Percentiles rank a stretch among this genome's conserved stretches.
Conservation (phyloP, 2,329 filamentous ascomycete genomes). For the Epichloe aotearoae region DNA sequence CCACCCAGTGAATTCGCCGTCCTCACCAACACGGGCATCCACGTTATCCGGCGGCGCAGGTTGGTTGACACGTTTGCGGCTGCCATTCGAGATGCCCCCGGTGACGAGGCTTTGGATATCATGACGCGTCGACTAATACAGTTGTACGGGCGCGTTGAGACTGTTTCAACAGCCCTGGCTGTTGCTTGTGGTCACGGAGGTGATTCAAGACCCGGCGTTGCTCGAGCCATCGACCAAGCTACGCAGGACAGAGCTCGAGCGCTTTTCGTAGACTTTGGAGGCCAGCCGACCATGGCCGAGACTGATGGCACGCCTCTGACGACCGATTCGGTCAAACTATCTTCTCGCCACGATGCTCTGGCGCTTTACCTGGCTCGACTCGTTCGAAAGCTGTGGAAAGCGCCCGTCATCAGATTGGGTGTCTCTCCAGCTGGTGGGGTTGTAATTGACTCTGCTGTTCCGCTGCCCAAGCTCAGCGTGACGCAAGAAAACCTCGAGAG, state of each 20-base stretch:
- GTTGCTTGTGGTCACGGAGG: constrained; percentile 90
- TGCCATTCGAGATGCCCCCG: constrained; percentile 57
- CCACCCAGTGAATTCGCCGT: constrained; percentile 74
- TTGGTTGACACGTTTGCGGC: constrained; percentile 88
- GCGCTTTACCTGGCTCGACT: constrained; percentile 78
- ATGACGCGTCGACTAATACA: constrained; percentile 76
- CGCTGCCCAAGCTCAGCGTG: constrained; percentile 52
- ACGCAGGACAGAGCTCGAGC: constrained; percentile 76
- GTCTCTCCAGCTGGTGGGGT: constrained; percentile 43
- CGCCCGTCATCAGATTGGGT: constrained; percentile 50
- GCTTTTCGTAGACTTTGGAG: constrained; percentile 85
- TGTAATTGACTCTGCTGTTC: constrained; percentile 53
- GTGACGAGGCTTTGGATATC: constrained; percentile 67
- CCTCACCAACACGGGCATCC: constrained; percentile 80
- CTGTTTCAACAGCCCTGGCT: constrained; percentile 77
- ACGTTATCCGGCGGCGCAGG: constrained; percentile 69
- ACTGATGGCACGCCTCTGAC: constrained; percentile 56
- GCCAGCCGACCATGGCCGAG: constrained; percentile 72
- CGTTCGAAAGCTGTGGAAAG: constrained; percentile 81
- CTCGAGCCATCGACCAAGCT: constrained; percentile 68
- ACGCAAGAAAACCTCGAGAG: constrained; percentile 73
- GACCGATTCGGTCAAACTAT: constrained; percentile 74
- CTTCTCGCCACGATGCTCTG: constrained; percentile 78
- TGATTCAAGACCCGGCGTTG: constrained; percentile 57
- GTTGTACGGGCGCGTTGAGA: constrained; percentile 78